Conservation (phyloP, 2,329 filamentous ascomycete species). For the Colletotrichum horii region DNA sequence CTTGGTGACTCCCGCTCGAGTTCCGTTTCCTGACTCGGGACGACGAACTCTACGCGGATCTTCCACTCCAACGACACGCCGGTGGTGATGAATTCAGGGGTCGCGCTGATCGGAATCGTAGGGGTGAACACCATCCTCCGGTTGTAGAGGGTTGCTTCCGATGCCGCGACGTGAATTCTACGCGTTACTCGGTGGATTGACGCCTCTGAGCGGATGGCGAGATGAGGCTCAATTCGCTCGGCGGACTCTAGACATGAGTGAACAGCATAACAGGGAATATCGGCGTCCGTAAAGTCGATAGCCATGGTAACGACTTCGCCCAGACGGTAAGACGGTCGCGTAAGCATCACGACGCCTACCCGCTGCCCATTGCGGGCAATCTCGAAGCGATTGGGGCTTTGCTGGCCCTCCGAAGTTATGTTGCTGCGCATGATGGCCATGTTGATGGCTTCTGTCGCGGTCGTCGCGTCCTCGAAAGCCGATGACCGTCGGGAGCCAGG, state of each 20-base stretch:
- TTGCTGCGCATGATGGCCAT: slow-evolving; percentile 88
- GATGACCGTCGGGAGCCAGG: slow-evolving; percentile 61
- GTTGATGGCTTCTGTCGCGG: slow-evolving; percentile 86
- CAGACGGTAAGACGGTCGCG: slow-evolving; percentile 85
- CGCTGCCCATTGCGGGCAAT: slow-evolving; percentile 90
- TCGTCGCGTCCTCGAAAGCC: slow-evolving; percentile 59
- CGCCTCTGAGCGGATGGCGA: slow-evolving; percentile 84
- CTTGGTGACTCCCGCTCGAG: slow-evolving; percentile 15
- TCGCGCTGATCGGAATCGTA: slow-evolving; percentile 81
- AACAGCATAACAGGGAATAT: slow-evolving; percentile 85
- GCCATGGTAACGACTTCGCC: slow-evolving; percentile 86
- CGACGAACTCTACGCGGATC: slow-evolving; percentile 90
- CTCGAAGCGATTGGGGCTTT: slow-evolving; percentile 91
- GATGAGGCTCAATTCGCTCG: slow-evolving; percentile 79
- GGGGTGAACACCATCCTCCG: slow-evolving; percentile 80
- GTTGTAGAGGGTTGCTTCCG: slow-evolving; percentile 84
- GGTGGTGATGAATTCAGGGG: slow-evolving; percentile 90
- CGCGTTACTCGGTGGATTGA: slow-evolving; percentile 88
- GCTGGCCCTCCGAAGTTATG: slow-evolving; percentile 67
- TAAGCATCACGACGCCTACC: slow-evolving; percentile 90
- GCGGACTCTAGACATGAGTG: slow-evolving; percentile 84
- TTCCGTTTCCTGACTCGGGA: slow-evolving; percentile 50
- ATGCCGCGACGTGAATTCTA: slow-evolving; percentile 77
- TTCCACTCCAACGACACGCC: slow-evolving; percentile 90
- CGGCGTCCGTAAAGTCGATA: slow-evolving; percentile 80